Conservation (phyloP, 2,329 filamentous ascomycete genomes). For the Clarireedia paspali region DNA sequence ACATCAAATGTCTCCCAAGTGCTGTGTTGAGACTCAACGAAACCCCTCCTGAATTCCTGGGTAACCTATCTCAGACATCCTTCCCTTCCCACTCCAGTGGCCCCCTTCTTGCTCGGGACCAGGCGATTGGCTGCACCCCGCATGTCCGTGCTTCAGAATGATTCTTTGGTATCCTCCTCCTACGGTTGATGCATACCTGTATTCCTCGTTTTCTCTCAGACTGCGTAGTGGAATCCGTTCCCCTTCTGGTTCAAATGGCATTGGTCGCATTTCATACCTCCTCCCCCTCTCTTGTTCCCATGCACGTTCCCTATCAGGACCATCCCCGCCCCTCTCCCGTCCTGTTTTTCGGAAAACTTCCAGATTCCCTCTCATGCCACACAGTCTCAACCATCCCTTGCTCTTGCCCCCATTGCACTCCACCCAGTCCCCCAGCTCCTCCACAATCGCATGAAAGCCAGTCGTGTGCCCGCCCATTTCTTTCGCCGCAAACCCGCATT, state of each 20-base stretch:
- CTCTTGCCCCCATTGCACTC: conserved; percentile 35
- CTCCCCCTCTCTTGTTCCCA: no score
- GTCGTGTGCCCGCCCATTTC: conserved; percentile 51
- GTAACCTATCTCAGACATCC: not conserved
- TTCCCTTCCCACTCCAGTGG: not conserved
- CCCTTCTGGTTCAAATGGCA: not conserved
- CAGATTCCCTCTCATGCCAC: conserved; percentile 55
- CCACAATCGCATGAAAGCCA: conserved; percentile 51
- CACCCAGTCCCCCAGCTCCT: conserved; percentile 54
- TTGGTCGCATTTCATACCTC: not conserved
- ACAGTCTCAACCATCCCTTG: conserved; percentile 43
- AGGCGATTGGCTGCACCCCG: not conserved
- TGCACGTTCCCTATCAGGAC: not conserved
- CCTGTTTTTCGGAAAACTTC: conserved; percentile 37
- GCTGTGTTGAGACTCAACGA: not conserved
- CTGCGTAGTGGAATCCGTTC: no score
- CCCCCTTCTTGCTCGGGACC: not conserved
- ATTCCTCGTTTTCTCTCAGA: no score
- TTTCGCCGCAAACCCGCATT: conserved; percentile 49
- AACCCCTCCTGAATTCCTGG: not conserved
- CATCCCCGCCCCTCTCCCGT: not conserved
- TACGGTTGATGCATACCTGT: no score
- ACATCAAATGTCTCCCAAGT: no score
- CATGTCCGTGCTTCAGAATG: not conserved
- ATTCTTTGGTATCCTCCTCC: not conserved